phyloP scores from a whole-genome alignment of 179 eudicot genomes.

The Corrigiola litoralis region DNA sequence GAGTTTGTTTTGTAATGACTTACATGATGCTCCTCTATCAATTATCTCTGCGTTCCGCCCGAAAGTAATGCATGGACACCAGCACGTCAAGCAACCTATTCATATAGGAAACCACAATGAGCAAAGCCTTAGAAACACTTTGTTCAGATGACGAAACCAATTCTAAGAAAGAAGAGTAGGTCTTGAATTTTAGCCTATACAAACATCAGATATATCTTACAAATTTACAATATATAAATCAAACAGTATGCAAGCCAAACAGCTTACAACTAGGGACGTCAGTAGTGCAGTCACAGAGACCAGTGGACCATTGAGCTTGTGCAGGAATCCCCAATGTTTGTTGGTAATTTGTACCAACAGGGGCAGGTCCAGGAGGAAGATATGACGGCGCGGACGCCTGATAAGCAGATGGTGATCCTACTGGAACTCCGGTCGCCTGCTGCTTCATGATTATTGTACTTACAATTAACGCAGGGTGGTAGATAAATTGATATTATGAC shows the following conservation, averaged over 20 bases:
- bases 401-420: neutral
- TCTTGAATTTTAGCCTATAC: too few species aligned
- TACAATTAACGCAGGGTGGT: neutral
- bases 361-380: neutral
- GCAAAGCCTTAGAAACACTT: too few species aligned
- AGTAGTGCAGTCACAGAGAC: conserved; percentile 14
- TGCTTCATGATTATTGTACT: conserved; percentile 3
- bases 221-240: too few species aligned
- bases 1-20: neutral
- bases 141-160: too few species aligned
- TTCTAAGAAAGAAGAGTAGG: too few species aligned
- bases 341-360: neutral
- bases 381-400: neutral
- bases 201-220: too few species aligned
- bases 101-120: too few species aligned
- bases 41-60: conserved; percentile 23
- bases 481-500: neutral
- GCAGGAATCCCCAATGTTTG: neutral
- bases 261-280: conserved; percentile 16
- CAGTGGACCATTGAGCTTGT: conserved; percentile 10
- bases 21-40: conserved; percentile 26
- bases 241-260: neutral
- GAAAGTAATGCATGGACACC: conserved; percentile 30
- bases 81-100: conserved; percentile 13
- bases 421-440: neutral